phyloP scores from a whole-genome alignment of 2,329 filamentous ascomycete species.

The Colletotrichum cuscutae region DNA sequence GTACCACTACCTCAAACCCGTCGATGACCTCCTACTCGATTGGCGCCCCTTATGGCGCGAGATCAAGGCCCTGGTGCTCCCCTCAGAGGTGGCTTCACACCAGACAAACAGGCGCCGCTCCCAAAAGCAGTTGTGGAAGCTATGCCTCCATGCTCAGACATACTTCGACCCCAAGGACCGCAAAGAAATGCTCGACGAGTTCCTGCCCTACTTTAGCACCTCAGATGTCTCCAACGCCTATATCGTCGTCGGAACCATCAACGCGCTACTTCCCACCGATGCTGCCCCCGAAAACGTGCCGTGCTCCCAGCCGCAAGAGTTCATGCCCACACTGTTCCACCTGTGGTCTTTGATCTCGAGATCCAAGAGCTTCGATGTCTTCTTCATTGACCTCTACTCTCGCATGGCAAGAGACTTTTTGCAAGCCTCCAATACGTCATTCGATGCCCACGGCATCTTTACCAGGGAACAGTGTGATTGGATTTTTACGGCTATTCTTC shows the following conservation, averaged over 20 bases:
- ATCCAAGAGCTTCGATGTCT: slow-evolving; percentile 86
- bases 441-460: slow-evolving; percentile 89
- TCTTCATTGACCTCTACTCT: slow-evolving; percentile 90
- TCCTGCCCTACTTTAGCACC: slow-evolving; percentile 89
- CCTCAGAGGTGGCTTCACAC: slow-evolving; percentile 79
- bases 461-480: slow-evolving; percentile 90
- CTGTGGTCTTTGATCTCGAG: slow-evolving; percentile 93
- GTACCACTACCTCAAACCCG: slow-evolving; percentile 93
- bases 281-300: slow-evolving; percentile 76
- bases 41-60: slow-evolving; percentile 95
- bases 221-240: slow-evolving; percentile 93
- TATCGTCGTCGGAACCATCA: slow-evolving; percentile 89
- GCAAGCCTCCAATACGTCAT: slow-evolving; percentile 78
- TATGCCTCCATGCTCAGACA: slow-evolving; percentile 88
- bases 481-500: slow-evolving; percentile 90
- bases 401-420: slow-evolving; percentile 87
- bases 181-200: slow-evolving; percentile 81
- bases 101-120: slow-evolving; percentile 65
- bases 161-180: slow-evolving; percentile 94
- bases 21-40: slow-evolving; percentile 89
- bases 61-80: slow-evolving; percentile 88
- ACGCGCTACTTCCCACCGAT: slow-evolving; percentile 86
- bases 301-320: slow-evolving; percentile 87
- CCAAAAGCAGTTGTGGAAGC: slow-evolving; percentile 79
- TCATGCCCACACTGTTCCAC: slow-evolving; percentile 94